These are phyloP conservation scores for Gymnopilus dilepis DNA, from an alignment of 768 basidiomycete genomes.

Conservation along the genomic window DNA sequence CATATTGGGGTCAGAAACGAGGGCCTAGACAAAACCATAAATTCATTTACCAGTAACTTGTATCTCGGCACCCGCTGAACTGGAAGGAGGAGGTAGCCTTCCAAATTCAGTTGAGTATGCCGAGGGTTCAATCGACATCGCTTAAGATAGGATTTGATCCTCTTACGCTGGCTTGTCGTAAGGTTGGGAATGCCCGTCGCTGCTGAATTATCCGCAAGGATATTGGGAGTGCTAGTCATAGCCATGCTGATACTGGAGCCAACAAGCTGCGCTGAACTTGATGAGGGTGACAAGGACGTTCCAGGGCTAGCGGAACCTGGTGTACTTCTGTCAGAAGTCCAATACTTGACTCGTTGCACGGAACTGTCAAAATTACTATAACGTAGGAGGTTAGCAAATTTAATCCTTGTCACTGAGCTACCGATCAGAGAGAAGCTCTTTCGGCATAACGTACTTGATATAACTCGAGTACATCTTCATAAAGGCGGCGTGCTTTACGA, in stretches of 20 bases:
- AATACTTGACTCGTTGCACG: slow-evolving; percentile 84
- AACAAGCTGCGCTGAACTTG: slow-evolving; percentile 65
- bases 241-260: slow-evolving; percentile 65
- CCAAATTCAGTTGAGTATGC: slow-evolving; percentile 92
- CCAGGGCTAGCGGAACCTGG: slow-evolving; percentile 45
- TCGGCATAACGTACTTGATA: slow-evolving; percentile 73
- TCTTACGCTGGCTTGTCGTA: slow-evolving; percentile 81
- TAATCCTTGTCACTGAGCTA: neutral
- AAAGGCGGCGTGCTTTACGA: slow-evolving; percentile 93
- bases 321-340: slow-evolving; percentile 67
- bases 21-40: slow-evolving; percentile 7
- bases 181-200: slow-evolving; percentile 58
- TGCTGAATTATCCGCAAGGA: slow-evolving; percentile 45
- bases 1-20: slow-evolving; percentile 15
- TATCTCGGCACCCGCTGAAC: slow-evolving; percentile 99
- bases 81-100: slow-evolving; percentile 92
- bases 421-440: neutral
- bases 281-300: slow-evolving; percentile 58
- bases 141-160: slow-evolving; percentile 89
- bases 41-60: slow-evolving; percentile 79
- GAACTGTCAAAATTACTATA: slow-evolving; percentile 93
- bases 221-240: slow-evolving; percentile 50
- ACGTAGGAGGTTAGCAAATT: slow-evolving; percentile 6
- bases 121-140: slow-evolving; percentile 87
- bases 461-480: slow-evolving; percentile 99